phyloP scores from a whole-genome alignment of 257 asterid species.

The Anisodus tanguticus region DNA sequence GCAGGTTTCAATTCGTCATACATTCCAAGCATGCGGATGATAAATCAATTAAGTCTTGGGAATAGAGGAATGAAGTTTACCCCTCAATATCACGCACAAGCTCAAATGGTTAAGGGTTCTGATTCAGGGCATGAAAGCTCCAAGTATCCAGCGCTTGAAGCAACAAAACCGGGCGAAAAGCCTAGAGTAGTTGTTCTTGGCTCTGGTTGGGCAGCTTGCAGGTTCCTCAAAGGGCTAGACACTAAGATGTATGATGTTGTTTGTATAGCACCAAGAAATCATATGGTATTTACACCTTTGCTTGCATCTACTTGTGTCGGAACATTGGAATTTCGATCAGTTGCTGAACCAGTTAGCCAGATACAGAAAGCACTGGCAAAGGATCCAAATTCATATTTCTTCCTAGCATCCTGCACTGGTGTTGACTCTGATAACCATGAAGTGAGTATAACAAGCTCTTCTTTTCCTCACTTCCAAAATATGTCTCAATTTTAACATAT shows the following conservation, averaged over 20 bases:
- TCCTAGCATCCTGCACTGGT: slow-evolving; percentile 72
- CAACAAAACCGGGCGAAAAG: slow-evolving; percentile 85
- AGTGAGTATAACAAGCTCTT: slow-evolving; percentile 47
- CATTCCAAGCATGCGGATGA: slow-evolving; percentile 41
- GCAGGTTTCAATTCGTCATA: slow-evolving; percentile 36
- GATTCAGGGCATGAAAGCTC: slow-evolving; percentile 59
- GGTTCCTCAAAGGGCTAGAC: slow-evolving; percentile 87
- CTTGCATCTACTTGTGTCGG: slow-evolving; percentile 98
- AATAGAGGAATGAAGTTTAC: slow-evolving; percentile 63
- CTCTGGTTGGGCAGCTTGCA: slow-evolving; percentile 96
- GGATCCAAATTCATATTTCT: slow-evolving; percentile 89
- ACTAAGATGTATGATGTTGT: slow-evolving; percentile 78
- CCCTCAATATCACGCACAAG: slow-evolving; percentile 65
- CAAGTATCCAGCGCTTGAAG: slow-evolving; percentile 77
- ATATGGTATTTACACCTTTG: slow-evolving; percentile 95
- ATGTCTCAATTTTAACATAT: slow-evolving; percentile 3
- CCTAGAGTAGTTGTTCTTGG: slow-evolving; percentile 96
- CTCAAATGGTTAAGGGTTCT: slow-evolving; percentile 59
- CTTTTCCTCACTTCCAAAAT: not conserved
- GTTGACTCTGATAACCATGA: slow-evolving; percentile 74
- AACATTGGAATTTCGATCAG: slow-evolving; percentile 89
- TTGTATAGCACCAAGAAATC: slow-evolving; percentile 92
- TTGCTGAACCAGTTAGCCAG: slow-evolving; percentile 90
- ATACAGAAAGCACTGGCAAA: slow-evolving; percentile 82
- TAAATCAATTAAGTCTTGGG: slow-evolving; percentile 39